Base-by-base conservation (phyloP, 495 filamentous ascomycete species). In the Pseudoneurospora amorphoporcata region DNA sequence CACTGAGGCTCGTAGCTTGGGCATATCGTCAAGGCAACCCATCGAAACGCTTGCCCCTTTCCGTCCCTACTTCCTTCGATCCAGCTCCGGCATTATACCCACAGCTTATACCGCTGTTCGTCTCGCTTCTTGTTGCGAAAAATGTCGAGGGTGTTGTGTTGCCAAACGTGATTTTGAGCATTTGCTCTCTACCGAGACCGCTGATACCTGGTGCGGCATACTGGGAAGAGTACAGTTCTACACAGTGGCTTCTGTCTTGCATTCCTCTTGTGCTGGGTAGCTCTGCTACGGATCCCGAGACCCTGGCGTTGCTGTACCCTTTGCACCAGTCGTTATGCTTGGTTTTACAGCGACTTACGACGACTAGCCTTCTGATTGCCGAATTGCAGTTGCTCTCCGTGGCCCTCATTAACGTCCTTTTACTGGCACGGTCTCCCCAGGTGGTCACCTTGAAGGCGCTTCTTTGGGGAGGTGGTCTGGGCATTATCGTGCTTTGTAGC, bases 41-140 rank as follows among this genome's bases (percentile, higher is more conserved):
- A 3, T 79, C 78, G 19, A 77, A 71, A 65, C 81, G 53, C 39
- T 70, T 85, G 32, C 81, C 83, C 4, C 69, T 88, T 80, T 84
- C 65, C 16, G 83, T 97, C 19, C 92, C 93, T 1, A 77, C 89
- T 14, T 84, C 86, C 37, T 97, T 98, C 79, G 95, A 99, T 77
- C 95, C 94, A 3, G 95, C 95, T 17, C 93, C 95, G 7, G 82
- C 98, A 9, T 83, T 99, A 23, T 99, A 98, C 76, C 96, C 95
- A 3, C 83, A 90, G 1, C 74, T 91, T 0, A 84, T 97, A 8
- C 93, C 95, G 3, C 76, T 95, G 8, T 85, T 93, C 23, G 90
- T 97, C 42, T 90, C 95, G 4, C 79, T 95, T 6, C 91, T 94
- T 17, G 84, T 97, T n/a, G 86, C 89, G 37, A 84, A 86, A 29